These are phyloP conservation scores for Pterocarpus macrocarpus DNA, from an alignment of 306 rosid species.

Conservation along the genomic window DNA sequence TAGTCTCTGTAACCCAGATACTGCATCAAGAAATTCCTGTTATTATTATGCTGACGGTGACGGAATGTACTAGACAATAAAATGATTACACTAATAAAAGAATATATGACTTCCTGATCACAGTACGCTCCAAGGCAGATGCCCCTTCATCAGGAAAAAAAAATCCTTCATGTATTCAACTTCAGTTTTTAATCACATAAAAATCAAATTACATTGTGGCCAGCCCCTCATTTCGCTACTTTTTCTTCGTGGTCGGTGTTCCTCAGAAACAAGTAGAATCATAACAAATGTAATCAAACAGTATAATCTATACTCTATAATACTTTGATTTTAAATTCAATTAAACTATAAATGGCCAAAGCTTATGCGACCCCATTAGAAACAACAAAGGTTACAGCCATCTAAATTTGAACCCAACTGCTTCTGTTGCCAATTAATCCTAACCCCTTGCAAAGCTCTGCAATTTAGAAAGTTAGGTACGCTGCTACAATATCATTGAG, in stretches of 20 bases:
- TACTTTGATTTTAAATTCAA: not conserved
- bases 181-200: not conserved
- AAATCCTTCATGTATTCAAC: not conserved
- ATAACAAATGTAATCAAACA: not conserved
- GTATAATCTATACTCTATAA: not conserved
- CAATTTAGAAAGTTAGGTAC: not conserved
- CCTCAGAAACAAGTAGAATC: not conserved
- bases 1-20: not conserved
- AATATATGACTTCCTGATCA: not conserved
- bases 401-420: conserved; percentile 14
- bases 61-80: not conserved
- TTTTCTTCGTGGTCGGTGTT: not conserved
- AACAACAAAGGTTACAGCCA: not conserved
- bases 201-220: not conserved
- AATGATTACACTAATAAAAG: not conserved
- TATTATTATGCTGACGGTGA: not conserved
- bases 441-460: not conserved
- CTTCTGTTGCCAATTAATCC: conserved; percentile 18
- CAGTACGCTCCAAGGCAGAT: not conserved
- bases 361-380: not conserved
- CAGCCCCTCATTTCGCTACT: not conserved
- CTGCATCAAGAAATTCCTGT: conserved; percentile 38
- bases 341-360: conserved; percentile 1
- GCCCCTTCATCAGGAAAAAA: not conserved
- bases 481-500: conserved; percentile 1